phyloP scores from a whole-genome alignment of 768 basidiomycete species.

The Phylloporus sp. region DNA sequence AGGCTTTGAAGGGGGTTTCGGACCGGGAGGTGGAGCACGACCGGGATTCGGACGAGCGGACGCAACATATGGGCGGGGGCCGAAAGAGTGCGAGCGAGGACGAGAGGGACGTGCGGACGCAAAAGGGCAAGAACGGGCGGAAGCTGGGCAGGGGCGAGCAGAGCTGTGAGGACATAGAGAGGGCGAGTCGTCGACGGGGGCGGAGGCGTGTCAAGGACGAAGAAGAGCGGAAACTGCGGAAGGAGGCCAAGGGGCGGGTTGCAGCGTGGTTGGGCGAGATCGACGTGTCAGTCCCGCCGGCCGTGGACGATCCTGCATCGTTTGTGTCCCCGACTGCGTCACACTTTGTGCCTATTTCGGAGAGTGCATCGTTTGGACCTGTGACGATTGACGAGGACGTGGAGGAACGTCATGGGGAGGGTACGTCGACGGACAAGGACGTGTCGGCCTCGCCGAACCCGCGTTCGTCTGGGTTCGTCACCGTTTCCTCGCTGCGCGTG shows the following conservation, averaged over 20 bases:
- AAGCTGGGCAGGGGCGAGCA: slow-evolving; percentile 23
- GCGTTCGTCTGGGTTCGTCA: slow-evolving; percentile 72
- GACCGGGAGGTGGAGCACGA: slow-evolving; percentile 28
- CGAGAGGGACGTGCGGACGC: slow-evolving; percentile 28
- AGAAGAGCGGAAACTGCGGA: slow-evolving; percentile 35
- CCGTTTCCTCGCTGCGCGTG: slow-evolving; percentile 50
- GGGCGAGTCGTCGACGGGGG: slow-evolving; percentile 20
- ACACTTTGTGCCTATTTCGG: slow-evolving; percentile 25
- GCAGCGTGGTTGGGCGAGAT: slow-evolving; percentile 73
- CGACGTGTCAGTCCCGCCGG: slow-evolving; percentile 49
- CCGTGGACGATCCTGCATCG: slow-evolving; percentile 35
- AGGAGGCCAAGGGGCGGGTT: slow-evolving; percentile 64
- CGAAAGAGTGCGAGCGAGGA: slow-evolving; percentile 28
- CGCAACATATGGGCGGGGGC: slow-evolving; percentile 25
- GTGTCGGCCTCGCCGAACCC: slow-evolving; percentile 52
- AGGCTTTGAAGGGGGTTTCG: slow-evolving; percentile 7
- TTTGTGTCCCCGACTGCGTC: slow-evolving; percentile 31
- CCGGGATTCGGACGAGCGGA: slow-evolving; percentile 30
- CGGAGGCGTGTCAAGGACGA: slow-evolving; percentile 31
- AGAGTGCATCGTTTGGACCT: slow-evolving; percentile 21
- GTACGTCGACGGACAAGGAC: slow-evolving; percentile 11
- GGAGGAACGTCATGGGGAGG: slow-evolving; percentile 1
- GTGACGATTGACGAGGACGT: slow-evolving; percentile 3
- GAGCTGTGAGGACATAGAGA: slow-evolving; percentile 27
- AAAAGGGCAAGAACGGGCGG: slow-evolving; percentile 25